These are phyloP conservation scores for Podaxis sp. DNA, from an alignment of 768 basidiomycete genomes.

Conservation along the genomic window DNA sequence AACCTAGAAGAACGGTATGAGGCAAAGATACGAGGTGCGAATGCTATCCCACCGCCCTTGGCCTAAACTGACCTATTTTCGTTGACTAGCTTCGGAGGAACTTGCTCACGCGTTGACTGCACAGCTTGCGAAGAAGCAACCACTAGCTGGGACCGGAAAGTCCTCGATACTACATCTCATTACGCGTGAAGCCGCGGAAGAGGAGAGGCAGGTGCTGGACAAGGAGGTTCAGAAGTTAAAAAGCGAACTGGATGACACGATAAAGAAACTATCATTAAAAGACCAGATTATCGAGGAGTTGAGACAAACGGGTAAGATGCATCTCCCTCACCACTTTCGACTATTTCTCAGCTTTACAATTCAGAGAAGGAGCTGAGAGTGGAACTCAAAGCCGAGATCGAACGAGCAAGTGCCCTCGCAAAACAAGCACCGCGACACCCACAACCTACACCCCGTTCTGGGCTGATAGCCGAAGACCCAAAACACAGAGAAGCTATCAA, in stretches of 20 bases:
- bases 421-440: slow-evolving; percentile 37
- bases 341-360: neutral
- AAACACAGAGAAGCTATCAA: slow-evolving; percentile 57
- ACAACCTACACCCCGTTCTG: slow-evolving; percentile 35
- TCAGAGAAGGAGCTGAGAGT: slow-evolving; percentile 46
- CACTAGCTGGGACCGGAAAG: slow-evolving; percentile 45
- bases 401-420: slow-evolving; percentile 41
- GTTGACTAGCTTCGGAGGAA: slow-evolving; percentile 50
- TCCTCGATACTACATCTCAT: slow-evolving; percentile 57
- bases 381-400: slow-evolving; percentile 63
- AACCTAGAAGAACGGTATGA: slow-evolving; percentile 48
- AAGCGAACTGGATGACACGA: slow-evolving; percentile 37
- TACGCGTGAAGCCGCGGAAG: slow-evolving; percentile 69
- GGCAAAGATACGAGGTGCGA: slow-evolving; percentile 44
- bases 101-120: slow-evolving; percentile 51
- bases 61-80: slow-evolving; percentile 5
- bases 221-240: slow-evolving; percentile 41
- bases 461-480: slow-evolving; percentile 41
- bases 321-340: neutral
- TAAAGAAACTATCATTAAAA: slow-evolving; percentile 35
- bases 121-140: slow-evolving; percentile 51
- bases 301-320: slow-evolving; percentile 41
- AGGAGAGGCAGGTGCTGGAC: slow-evolving; percentile 40
- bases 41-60: neutral
- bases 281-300: slow-evolving; percentile 44